Conservation (phyloP, 192 early-diverging fungal genomes). For the Gryganskiella cystojenkinii region DNA sequence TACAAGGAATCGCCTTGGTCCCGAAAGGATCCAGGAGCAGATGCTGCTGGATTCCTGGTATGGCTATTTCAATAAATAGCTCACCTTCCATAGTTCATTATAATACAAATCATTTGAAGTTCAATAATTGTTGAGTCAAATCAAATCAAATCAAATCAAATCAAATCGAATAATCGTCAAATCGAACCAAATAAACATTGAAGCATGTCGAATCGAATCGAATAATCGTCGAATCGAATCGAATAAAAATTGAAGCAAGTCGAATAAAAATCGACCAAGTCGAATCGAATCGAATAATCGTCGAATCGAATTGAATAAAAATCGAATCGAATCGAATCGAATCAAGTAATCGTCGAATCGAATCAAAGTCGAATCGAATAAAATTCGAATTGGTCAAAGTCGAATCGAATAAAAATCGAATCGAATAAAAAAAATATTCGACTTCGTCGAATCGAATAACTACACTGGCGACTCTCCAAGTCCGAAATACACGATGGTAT, state of each 20-base stretch:
- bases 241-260: not conserved
- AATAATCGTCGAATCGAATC: not conserved
- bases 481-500: too few relatives aligned
- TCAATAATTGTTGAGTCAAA: too few relatives aligned
- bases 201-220: not conserved
- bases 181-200: not conserved
- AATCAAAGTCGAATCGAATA: slow-evolving; percentile 2
- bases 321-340: slow-evolving; percentile 5
- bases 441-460: too few relatives aligned
- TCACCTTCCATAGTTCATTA: too few relatives aligned
- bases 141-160: not conserved
- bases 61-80: slow-evolving; percentile 9
- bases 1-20: slow-evolving; percentile 23
- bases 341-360: not conserved
- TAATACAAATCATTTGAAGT: too few relatives aligned
- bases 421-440: too few relatives aligned
- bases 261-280: too few relatives aligned
- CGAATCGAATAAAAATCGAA: too few relatives aligned
- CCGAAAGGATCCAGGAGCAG: slow-evolving; percentile 11
- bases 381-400: not conserved
- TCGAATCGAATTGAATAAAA: not conserved
- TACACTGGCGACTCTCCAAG: too few relatives aligned
- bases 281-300: not conserved
- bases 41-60: slow-evolving; percentile 18
- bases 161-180: too few relatives aligned